Conservation (phyloP, 495 filamentous ascomycete species). For the Talaromyces trachyspermus region DNA sequence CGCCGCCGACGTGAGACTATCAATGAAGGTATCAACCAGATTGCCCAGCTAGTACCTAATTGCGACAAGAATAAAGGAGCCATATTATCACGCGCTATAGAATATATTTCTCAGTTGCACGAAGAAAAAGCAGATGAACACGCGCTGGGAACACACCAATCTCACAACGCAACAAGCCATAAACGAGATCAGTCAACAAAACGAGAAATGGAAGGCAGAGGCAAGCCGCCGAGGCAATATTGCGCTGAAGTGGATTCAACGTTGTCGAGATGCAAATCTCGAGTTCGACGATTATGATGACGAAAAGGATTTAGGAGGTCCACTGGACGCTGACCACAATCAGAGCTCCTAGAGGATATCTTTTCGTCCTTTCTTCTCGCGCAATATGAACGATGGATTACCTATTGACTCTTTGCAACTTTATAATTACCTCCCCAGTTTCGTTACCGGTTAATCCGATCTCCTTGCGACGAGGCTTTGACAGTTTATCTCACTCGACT, state of each 20-base stretch:
- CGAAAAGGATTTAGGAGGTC: conserved; percentile 33
- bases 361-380: conserved; percentile 8
- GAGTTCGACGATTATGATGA: conserved; percentile 45
- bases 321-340: conserved; percentile 30
- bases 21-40: conserved; percentile 97
- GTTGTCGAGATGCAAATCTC: conserved; percentile 69
- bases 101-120: conserved; percentile 89
- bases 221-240: conserved; percentile 46
- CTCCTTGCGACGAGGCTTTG: no score
- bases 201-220: conserved; percentile 85
- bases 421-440: no score
- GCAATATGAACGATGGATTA: no score
- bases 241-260: conserved; percentile 69
- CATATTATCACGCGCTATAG: conserved; percentile 86
- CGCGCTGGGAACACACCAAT: conserved; percentile 96
- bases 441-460: no score
- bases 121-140: conserved; percentile 88
- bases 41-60: conserved; percentile 93
- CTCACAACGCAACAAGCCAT: conserved; percentile 93
- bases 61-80: conserved; percentile 99
- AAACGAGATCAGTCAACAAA: conserved; percentile 75
- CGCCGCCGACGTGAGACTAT: conserved; percentile 96
- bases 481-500: no score
- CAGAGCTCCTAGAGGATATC: conserved; percentile 10
- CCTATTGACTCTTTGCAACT: no score